Percentiles rank a stretch among this genome's conserved stretches.
These are phyloP conservation scores for Holtermannia corniformis DNA, from an alignment of 768 basidiomycete genomes.

Conservation along the genomic window DNA sequence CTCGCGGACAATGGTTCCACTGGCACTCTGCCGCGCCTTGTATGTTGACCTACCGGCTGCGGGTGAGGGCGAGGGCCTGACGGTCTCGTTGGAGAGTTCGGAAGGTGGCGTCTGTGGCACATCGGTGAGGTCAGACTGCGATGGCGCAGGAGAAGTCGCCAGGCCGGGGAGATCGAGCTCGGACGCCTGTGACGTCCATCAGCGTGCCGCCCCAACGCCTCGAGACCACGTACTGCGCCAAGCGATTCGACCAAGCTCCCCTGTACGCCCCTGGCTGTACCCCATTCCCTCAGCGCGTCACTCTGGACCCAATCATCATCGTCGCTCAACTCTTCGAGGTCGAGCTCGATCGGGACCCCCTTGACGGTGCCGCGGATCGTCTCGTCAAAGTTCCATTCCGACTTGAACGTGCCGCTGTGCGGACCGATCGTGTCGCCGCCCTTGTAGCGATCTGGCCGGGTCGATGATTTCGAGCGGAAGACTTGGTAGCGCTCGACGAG, in stretches of 20 bases:
- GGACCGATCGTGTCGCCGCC: slow-evolving; percentile 14
- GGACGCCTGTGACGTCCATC: slow-evolving; percentile 34
- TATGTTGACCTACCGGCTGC: slow-evolving; percentile 60
- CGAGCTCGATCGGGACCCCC: slow-evolving; percentile 23
- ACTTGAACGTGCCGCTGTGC: slow-evolving; percentile 57
- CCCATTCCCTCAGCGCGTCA: background rate
- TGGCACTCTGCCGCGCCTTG: slow-evolving; percentile 56
- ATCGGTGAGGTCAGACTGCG: slow-evolving; percentile 29
- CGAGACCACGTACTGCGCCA: background rate
- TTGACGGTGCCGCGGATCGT: slow-evolving; percentile 35
- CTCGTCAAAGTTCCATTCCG: slow-evolving; percentile 83
- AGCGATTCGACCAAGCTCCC: background rate
- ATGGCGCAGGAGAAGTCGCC: slow-evolving; percentile 39
- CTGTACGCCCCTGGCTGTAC: background rate
- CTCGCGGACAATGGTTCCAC: slow-evolving; percentile 66
- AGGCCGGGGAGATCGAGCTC: slow-evolving; percentile 47
- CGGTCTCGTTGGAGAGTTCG: slow-evolving; percentile 47
- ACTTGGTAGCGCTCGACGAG: slow-evolving; percentile 81
- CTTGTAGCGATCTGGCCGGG: slow-evolving; percentile 39
- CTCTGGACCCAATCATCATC: slow-evolving; percentile 13
- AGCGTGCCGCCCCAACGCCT: background rate
- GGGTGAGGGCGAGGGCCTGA: slow-evolving; percentile 4
- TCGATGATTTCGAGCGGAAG: slow-evolving; percentile 45
- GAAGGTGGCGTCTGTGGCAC: slow-evolving; percentile 56
- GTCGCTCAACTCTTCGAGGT: slow-evolving; percentile 22